Evolutionary conservation across 495 filamentous ascomycete species (phyloP).

Genomic region (Penicillium pulvis): DNA sequence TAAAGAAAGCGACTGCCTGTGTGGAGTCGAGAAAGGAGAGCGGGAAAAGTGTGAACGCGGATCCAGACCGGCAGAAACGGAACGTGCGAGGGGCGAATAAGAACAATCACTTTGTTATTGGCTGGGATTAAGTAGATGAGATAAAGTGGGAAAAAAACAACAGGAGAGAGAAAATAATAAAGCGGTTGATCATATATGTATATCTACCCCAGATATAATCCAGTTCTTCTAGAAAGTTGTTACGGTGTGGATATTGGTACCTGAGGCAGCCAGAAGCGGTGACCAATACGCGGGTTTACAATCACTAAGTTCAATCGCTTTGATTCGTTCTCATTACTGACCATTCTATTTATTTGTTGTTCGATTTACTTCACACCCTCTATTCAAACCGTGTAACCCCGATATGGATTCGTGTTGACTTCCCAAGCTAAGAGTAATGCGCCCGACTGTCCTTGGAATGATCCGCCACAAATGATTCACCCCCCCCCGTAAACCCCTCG

Average conservation of each 20-base stretch:
- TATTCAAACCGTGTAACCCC: not conserved
- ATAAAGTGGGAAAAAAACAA: not conserved
- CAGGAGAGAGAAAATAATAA: not conserved
- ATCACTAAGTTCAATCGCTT: too few relatives aligned
- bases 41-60: slow-evolving; percentile 35
- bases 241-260: not conserved
- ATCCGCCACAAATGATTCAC: not conserved
- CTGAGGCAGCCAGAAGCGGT: not conserved
- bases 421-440: not conserved
- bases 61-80: slow-evolving; percentile 22
- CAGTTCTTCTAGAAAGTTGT: not conserved
- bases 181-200: not conserved
- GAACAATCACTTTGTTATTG: slow-evolving; percentile 9
- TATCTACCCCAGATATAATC: not conserved
- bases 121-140: not conserved
- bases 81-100: slow-evolving; percentile 7
- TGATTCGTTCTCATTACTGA: not conserved
- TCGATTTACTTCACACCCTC: not conserved
- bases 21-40: slow-evolving; percentile 35
- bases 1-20: slow-evolving; percentile 27
- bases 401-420: not conserved
- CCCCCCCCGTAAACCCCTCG: not conserved
- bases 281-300: not conserved
- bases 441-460: not conserved
- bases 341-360: not conserved